Evolutionary conservation across 306 rosid genomes (phyloP), one percentile per base, ranked within the genome.

Genomic region (Alnus rubra): DNA sequence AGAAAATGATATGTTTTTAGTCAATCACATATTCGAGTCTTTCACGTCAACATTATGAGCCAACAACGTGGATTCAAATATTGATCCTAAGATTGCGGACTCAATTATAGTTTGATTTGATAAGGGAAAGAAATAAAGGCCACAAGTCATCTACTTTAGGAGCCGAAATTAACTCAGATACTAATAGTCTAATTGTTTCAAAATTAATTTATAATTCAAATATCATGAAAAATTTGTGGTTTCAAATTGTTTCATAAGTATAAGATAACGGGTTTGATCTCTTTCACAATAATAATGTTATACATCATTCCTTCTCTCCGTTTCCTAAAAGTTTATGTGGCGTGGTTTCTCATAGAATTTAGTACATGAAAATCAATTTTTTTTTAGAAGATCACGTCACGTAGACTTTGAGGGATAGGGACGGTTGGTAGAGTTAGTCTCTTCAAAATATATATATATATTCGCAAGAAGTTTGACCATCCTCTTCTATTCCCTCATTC

Each of bases 31-130:
- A 4, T 67, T 16, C 13, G 15, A 67, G 7, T 4, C 28, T 39
- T 55, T 44, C 81, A 76, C 81, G 81, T 71, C 69, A 35, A 48
- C 63, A 75, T 70, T 12, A 70, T 75, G 48, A 31, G 47, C 52
- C 28, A 16, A 37, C 50, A 2, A 33, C 54, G 19, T 47, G 18
- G 10, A 39, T 19, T 28, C 74, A 33, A 31, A 51, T 14, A 9
- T 44, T 9, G n/a, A 56, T 5, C 76, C 76, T 59, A 31, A 18
- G 63, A 78, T 78, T 58, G 67, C 76, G 81, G 81, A 2, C 19
- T 47, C 12, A 30, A 55, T 42, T 48, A 67, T 19, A 7, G 23
- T 64, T 64, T 64, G 48, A 37, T 15, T 37, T 64, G 45, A 64
- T 13, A 14, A 2, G 13, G n/a, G 45, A 15, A 42, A 42, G 51